Percentiles rank a stretch among this genome's conserved stretches.
Conservation (phyloP, 2,329 filamentous ascomycete species). For the Huntiella omanensis region DNA sequence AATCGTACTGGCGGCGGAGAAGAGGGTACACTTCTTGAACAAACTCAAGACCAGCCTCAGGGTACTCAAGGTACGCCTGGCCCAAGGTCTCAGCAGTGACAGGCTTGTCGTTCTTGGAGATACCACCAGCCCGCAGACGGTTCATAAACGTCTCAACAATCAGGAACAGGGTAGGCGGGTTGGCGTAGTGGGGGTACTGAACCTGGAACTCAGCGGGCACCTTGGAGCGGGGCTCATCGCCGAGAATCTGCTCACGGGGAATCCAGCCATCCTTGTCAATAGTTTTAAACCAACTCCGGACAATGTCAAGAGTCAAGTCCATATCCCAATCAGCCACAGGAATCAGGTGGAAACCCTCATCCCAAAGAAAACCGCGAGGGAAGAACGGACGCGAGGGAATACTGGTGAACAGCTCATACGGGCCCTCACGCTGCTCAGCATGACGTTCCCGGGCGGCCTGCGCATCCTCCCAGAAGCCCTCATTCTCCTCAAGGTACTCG, state of each 20-base stretch:
- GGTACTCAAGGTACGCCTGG: constrained; percentile 10
- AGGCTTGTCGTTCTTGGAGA: constrained; percentile 6
- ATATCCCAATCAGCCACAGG: constrained; percentile 89
- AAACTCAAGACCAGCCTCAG: constrained; percentile 49
- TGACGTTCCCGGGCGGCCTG: constrained; percentile 56
- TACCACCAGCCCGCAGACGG: constrained; percentile 35
- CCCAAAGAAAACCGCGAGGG: constrained; percentile 90
- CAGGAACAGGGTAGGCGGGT: constrained; percentile 87
- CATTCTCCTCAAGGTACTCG: constrained; percentile 87
- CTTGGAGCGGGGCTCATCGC: constrained; percentile 79
- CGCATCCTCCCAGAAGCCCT: constrained; percentile 88
- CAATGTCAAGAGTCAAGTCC: constrained; percentile 68
- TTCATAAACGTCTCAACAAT: constrained; percentile 70
- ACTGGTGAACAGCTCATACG: constrained; percentile 75
- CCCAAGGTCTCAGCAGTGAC: constrained; percentile 9
- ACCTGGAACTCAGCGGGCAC: constrained; percentile 84
- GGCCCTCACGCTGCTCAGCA: constrained; percentile 53
- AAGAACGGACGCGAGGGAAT: constrained; percentile 92
- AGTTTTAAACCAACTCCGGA: constrained; percentile 87
- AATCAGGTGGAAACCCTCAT: constrained; percentile 88
- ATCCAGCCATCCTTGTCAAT: constrained; percentile 99
- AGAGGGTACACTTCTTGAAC: constrained; percentile 67
- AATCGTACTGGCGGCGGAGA: constrained; percentile 74
- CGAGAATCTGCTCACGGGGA: constrained; percentile 85
- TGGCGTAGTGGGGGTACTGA: constrained; percentile 94